phyloP scores from a whole-genome alignment of 805 yeast species.

The Yamadazyma tumulicola region DNA sequence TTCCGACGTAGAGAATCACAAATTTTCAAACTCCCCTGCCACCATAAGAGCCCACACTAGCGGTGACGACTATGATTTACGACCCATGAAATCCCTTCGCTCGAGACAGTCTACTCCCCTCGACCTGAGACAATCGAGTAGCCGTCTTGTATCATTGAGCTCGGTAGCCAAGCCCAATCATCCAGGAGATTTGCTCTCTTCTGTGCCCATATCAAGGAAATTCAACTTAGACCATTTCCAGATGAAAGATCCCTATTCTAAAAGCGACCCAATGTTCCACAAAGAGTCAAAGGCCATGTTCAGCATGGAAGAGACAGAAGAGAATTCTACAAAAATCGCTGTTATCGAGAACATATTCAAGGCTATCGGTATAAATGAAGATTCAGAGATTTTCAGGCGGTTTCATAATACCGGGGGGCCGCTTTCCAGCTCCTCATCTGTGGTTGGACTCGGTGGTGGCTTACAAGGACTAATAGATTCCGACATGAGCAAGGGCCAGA shows the following conservation, averaged over 20 bases:
- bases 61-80: constrained; percentile 1
- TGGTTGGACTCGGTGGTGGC: constrained; percentile 24
- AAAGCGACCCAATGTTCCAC: constrained; percentile 1
- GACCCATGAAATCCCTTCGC: constrained; percentile 1
- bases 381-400: constrained; percentile 6
- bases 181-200: constrained; percentile 84
- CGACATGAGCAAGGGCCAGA: constrained; percentile 11
- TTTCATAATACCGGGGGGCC: constrained; percentile 12
- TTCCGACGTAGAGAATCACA: background rate
- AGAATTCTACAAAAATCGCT: constrained; percentile 57
- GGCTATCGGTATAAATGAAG: constrained; percentile 57
- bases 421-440: constrained; percentile 25
- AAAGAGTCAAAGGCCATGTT: constrained; percentile 2
- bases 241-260: constrained; percentile 7
- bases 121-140: constrained; percentile 17
- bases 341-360: constrained; percentile 69
- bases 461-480: constrained; percentile 18
- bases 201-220: constrained; percentile 63
- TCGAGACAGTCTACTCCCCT: constrained; percentile 4
- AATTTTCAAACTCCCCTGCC: no score
- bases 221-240: constrained; percentile 15
- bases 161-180: constrained; percentile 54
- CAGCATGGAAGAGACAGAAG: constrained; percentile 64
- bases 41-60: no score
- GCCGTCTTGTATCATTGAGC: constrained; percentile 44